A percentile compares a stretch with the other conserved stretches of the same genome.
Evolutionary conservation across 2,329 filamentous ascomycete genomes (phyloP).

Genomic region (Penicillium palitans): DNA sequence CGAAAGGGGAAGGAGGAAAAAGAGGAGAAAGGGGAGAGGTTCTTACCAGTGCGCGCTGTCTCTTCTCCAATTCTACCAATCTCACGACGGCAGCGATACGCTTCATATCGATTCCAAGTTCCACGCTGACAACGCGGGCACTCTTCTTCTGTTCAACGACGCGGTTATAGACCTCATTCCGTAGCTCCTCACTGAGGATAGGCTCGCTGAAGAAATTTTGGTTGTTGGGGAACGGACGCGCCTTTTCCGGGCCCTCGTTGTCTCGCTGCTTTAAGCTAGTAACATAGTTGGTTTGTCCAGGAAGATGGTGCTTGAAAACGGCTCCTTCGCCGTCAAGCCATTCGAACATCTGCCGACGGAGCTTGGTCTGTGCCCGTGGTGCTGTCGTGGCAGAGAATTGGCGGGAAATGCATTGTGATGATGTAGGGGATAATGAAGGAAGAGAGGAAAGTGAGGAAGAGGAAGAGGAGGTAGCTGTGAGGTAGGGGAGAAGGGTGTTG

Average conservation of each 20-base stretch:
- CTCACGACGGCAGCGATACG: constrained; percentile 82
- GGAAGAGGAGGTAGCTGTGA: constrained; percentile 32
- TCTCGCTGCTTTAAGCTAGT: constrained; percentile 20
- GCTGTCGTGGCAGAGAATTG: constrained; percentile 37
- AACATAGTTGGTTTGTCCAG: constrained; percentile 37
- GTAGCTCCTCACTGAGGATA: constrained; percentile 71
- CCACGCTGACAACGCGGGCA: constrained; percentile 73
- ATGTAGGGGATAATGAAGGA: constrained; percentile 15
- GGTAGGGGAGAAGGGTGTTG: constrained; percentile 35
- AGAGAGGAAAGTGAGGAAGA: constrained; percentile 23
- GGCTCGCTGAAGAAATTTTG: constrained; percentile 66
- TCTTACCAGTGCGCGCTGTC: constrained; percentile 73
- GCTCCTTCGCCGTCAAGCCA: constrained; percentile 54
- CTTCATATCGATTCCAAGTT: constrained; percentile 76
- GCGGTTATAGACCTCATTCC: constrained; percentile 71
- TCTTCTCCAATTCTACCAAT: constrained; percentile 81
- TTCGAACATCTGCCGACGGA: constrained; percentile 57
- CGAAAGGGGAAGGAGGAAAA: constrained; percentile 5
- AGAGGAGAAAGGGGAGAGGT: constrained; percentile 1
- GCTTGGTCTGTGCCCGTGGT: constrained; percentile 51
- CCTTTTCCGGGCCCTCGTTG: constrained; percentile 9
- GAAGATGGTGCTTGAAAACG: constrained; percentile 32
- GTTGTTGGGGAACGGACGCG: constrained; percentile 73
- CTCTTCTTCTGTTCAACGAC: constrained; percentile 67
- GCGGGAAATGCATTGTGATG: constrained; percentile 27